These are phyloP conservation scores for Musa schizocarpa DNA, from an alignment of 176 grass and related monocot genomes.

Conservation along the genomic window DNA sequence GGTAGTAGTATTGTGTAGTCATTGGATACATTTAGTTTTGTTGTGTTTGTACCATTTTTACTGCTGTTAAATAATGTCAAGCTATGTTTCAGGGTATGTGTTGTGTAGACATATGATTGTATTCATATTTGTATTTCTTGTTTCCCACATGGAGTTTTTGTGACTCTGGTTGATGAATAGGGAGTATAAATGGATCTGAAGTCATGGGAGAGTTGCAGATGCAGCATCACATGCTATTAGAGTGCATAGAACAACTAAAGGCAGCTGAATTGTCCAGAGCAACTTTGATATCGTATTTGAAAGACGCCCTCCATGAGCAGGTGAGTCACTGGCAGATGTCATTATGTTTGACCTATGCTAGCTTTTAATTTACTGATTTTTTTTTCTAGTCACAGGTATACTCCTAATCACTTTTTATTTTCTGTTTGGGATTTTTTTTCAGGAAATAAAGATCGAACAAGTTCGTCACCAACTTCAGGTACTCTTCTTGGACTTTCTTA, in stretches of 20 bases:
- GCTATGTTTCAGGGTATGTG: neutral
- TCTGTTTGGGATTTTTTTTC: constrained; percentile 25
- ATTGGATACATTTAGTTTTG: too few relatives aligned
- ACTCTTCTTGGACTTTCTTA: constrained; percentile 15
- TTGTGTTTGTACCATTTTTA: too few relatives aligned
- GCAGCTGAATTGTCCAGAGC: constrained; percentile 43
- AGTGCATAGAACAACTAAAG: constrained; percentile 66
- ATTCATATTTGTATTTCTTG: neutral
- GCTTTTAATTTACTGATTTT: constrained; percentile 5
- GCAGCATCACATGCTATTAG: constrained; percentile 47
- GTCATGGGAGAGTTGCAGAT: constrained; percentile 39
- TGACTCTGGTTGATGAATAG: constrained; percentile 26
- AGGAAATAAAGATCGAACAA: constrained; percentile 65
- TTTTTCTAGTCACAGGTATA: neutral
- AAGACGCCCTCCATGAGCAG: constrained; percentile 73
- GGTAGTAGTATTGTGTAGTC: too few relatives aligned
- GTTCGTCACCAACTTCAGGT: constrained; percentile 61
- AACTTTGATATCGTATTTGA: constrained; percentile 49
- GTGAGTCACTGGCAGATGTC: constrained; percentile 27
- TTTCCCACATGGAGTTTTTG: constrained; percentile 10
- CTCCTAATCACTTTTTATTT: constrained; percentile 11
- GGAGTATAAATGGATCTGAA: constrained; percentile 30
- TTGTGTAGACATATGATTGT: neutral
- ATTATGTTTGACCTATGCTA: neutral
- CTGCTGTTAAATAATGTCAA: neutral